A percentile compares a stretch with the other conserved stretches of the same genome.
phyloP scores from a whole-genome alignment of 75 land plant species.

The Adiantum capillusveneris region DNA sequence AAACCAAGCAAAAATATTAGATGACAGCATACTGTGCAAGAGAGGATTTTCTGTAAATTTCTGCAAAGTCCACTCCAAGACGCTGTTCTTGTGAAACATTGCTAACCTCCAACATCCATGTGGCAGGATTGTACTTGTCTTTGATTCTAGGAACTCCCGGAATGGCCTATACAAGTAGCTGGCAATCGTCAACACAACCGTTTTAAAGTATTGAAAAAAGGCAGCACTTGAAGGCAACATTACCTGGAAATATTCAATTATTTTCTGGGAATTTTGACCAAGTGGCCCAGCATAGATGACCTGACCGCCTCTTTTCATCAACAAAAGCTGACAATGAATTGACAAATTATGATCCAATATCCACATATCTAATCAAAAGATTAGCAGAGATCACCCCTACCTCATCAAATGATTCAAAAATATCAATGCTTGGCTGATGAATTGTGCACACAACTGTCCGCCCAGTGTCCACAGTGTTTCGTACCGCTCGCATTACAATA shows the following conservation, averaged over 20 bases:
- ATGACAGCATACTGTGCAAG: neutral
- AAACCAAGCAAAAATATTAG: no score
- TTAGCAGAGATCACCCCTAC: neutral
- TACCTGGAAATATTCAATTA: slow-evolving; percentile 20
- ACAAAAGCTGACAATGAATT: slow-evolving; percentile 8
- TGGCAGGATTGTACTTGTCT: slow-evolving; percentile 5
- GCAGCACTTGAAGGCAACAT: no score
- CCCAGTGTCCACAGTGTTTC: slow-evolving; percentile 30
- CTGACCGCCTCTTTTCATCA: slow-evolving; percentile 21
- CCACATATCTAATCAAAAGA: neutral
- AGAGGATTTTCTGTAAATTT: slow-evolving; percentile 4
- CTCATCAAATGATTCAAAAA: slow-evolving; percentile 37
- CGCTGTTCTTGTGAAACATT: neutral
- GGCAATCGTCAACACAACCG: no score
- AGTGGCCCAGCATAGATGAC: slow-evolving; percentile 21
- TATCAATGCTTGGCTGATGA: slow-evolving; percentile 34
- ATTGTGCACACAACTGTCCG: slow-evolving; percentile 33
- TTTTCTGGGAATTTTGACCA: slow-evolving; percentile 12
- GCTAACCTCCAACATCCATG: slow-evolving; percentile 9
- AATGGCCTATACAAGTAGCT: neutral
- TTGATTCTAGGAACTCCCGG: slow-evolving; percentile 3
- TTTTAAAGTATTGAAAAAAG: neutral
- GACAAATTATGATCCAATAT: neutral
- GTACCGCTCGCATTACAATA: slow-evolving; percentile 23
- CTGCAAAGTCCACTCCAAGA: slow-evolving; percentile 6